phyloP scores from a whole-genome alignment of 1,284 basidiomycete species.

The Cutaneotrichosporon dermatis region DNA sequence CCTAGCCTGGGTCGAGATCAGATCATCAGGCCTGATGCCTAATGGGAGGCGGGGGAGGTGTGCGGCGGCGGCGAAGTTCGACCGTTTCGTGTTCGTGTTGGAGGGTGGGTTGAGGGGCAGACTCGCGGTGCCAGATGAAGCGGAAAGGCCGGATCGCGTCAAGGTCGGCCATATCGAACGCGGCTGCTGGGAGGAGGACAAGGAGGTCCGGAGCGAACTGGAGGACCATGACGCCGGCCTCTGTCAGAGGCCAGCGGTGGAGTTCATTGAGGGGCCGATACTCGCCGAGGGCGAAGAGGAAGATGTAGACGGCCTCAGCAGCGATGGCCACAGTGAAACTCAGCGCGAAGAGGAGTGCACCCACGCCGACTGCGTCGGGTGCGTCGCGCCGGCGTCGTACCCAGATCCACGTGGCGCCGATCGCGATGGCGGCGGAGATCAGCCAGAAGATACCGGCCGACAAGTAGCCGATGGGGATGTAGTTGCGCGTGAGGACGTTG shows the following conservation, averaged over 20 bases:
- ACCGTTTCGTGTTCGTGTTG: background rate
- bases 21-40: no score
- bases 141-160: background rate
- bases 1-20: no score
- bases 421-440: background rate
- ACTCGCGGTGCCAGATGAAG: background rate
- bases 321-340: background rate
- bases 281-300: background rate
- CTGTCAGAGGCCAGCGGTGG: background rate
- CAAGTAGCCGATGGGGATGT: background rate
- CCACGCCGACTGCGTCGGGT: background rate
- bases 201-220: background rate
- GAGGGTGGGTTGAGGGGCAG: background rate
- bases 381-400: background rate
- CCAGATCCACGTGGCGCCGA: background rate
- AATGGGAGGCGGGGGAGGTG: no score
- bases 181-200: background rate
- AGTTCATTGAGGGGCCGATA: background rate
- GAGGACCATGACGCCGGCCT: background rate
- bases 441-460: background rate
- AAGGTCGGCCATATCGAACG: background rate
- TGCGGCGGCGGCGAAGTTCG: background rate
- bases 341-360: background rate
- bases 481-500: slow-evolving; percentile 1
- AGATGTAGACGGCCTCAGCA: background rate